A percentile compares a stretch with the other conserved stretches of the same genome.
These are phyloP conservation scores for Rosa multiflora DNA, from an alignment of 306 rosid species.

Conservation along the genomic window DNA sequence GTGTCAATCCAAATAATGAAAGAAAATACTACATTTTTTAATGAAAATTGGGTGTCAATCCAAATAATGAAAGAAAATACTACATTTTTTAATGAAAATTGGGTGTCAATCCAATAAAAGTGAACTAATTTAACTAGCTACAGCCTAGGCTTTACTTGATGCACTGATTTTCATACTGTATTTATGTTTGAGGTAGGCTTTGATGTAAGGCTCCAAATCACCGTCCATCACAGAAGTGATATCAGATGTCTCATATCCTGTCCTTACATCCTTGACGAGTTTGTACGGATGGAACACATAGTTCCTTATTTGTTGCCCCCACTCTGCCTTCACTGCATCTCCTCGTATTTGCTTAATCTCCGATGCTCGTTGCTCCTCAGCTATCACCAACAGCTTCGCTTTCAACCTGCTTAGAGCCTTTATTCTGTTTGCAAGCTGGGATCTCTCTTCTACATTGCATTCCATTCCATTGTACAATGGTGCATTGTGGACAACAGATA, in stretches of 20 bases:
- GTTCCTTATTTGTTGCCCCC: slow-evolving; percentile 98
- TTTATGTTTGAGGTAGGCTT: slow-evolving; percentile 80
- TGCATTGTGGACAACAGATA: background rate
- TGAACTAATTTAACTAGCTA: slow-evolving; percentile 25
- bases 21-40: too few relatives aligned
- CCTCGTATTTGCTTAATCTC: slow-evolving; percentile 95
- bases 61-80: too few relatives aligned
- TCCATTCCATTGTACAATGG: background rate
- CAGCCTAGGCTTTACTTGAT: slow-evolving; percentile 18
- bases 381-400: slow-evolving; percentile 85
- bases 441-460: slow-evolving; percentile 80
- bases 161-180: slow-evolving; percentile 41
- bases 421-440: slow-evolving; percentile 82
- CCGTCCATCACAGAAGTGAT: slow-evolving; percentile 89
- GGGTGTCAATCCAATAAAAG: background rate
- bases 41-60: too few relatives aligned
- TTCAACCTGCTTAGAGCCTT: slow-evolving; percentile 86
- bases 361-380: slow-evolving; percentile 83
- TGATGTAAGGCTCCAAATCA: slow-evolving; percentile 82
- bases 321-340: slow-evolving; percentile 90
- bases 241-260: slow-evolving; percentile 76
- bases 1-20: too few relatives aligned
- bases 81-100: too few relatives aligned
- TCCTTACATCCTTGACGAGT: slow-evolving; percentile 90
- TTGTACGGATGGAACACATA: slow-evolving; percentile 96